phyloP scores from a whole-genome alignment of 2,329 filamentous ascomycete genomes.

The Scedosporium dehoogii region DNA sequence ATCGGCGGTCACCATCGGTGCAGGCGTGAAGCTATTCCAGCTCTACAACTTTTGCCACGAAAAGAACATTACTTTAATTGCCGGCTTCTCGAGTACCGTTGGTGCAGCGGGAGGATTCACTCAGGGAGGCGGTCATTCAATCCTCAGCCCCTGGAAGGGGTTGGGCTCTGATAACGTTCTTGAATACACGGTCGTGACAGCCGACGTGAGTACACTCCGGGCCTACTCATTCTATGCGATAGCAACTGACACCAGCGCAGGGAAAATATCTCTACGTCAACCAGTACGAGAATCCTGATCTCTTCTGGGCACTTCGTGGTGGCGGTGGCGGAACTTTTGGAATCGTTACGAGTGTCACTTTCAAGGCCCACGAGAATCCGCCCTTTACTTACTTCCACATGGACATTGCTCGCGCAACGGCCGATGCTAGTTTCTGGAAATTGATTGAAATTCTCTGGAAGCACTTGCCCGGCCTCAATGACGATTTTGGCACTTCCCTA shows the following conservation, averaged over 20 bases:
- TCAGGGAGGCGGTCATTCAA: constrained; percentile 48
- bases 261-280: constrained; percentile 34
- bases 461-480: constrained; percentile 32
- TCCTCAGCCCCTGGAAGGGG: constrained; percentile 30
- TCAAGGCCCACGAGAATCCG: constrained; percentile 21
- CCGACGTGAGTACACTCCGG: constrained; percentile 7
- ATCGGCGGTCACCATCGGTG: constrained; percentile 41
- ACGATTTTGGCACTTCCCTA: constrained; percentile 19
- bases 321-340: constrained; percentile 51
- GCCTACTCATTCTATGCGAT: neutral
- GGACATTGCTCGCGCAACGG: neutral
- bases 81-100: constrained; percentile 40
- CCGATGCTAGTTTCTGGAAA: neutral
- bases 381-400: neutral
- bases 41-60: constrained; percentile 15
- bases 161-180: constrained; percentile 39
- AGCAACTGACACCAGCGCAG: constrained; percentile 1
- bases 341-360: constrained; percentile 35
- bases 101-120: constrained; percentile 50
- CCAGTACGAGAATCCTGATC: constrained; percentile 36
- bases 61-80: constrained; percentile 20
- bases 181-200: constrained; percentile 34
- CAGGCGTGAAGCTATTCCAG: constrained; percentile 43
- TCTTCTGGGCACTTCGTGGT: constrained; percentile 55
- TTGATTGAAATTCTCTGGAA: neutral